Evolutionary conservation across 495 filamentous ascomycete genomes (phyloP), one percentile per base, ranked within the genome.

Genomic region (Polyplosphaeria fusca): DNA sequence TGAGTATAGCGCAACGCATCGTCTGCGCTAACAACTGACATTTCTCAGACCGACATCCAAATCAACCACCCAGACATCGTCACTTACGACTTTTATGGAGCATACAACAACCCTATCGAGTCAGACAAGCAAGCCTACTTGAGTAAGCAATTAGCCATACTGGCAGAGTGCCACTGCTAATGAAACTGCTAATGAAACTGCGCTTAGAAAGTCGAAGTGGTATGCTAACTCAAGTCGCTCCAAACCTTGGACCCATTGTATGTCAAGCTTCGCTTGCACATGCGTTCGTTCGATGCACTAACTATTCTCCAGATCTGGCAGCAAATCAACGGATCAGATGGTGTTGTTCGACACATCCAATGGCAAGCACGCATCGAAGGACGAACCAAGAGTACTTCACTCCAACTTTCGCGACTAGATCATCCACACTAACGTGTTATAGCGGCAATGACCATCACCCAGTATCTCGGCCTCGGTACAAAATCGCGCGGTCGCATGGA

Each of bases 171-270:
- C n/a, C n/a, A n/a, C n/a, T n/a, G n/a, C n/a, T n/a, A n/a, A n/a
- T n/a, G n/a, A n/a, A n/a, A n/a, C n/a, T n/a, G n/a, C n/a, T n/a
- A n/a, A n/a, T n/a, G n/a, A n/a, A n/a, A n/a, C n/a, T n/a, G n/a
- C n/a, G n/a, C n/a, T n/a, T n/a, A 70, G 75, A 70, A 41, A 70
- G 73, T 24, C 73, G 82, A 32, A 75, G 70, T 42, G 86, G 86
- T 43, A 79, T 85, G 37, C 70, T 88, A 12, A 76, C 86, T 41
- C 82, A 86, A 69, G 78, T 86, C 47, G 86, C 86, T 24, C 85
- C 85, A 47, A 79, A 82, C 51, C 82, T 84, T 19, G 80, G 80
- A 3, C 77, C 81, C n/a, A 79, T 85, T 23, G 54, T 50, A 58
- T 11, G 47, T 50, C 13, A 20, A 3, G 3, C 45, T 14, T 18